phyloP scores from a whole-genome alignment of 257 asterid genomes.

The Catharanthus roseus region DNA sequence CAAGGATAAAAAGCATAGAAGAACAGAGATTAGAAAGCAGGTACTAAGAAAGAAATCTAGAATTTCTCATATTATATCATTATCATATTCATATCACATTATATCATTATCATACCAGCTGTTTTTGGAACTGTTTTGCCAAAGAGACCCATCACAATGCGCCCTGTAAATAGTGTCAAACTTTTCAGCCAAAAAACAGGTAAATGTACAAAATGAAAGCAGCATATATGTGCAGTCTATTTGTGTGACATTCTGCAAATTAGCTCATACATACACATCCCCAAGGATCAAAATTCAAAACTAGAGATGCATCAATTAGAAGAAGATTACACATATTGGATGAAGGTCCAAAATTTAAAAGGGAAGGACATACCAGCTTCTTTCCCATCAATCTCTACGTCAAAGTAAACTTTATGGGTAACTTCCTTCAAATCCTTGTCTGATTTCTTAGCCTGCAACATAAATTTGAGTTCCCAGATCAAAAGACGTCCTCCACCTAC shows the following conservation, averaged over 20 bases:
- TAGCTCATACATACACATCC: background rate
- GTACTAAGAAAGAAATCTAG: conserved; percentile 7
- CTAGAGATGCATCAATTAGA: background rate
- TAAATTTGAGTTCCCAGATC: background rate
- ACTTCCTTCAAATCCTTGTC: conserved; percentile 65
- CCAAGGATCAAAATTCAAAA: too few species aligned
- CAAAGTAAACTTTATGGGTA: conserved; percentile 75
- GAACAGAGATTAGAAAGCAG: conserved; percentile 6
- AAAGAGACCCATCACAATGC: conserved; percentile 84
- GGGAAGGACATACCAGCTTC: conserved; percentile 54
- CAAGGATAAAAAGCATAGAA: conserved; percentile 24
- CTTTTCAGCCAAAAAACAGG: background rate
- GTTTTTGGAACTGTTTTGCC: conserved; percentile 96
- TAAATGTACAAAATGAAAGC: background rate
- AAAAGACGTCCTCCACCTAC: background rate
- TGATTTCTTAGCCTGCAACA: conserved; percentile 71
- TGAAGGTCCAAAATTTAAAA: background rate
- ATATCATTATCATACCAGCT: conserved; percentile 59
- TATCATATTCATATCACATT: too few species aligned
- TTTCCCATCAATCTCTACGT: conserved; percentile 79
- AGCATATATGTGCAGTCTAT: background rate
- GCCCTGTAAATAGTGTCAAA: conserved; percentile 33
- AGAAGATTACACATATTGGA: background rate
- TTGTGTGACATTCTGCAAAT: background rate
- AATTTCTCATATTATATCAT: conserved; percentile 6